phyloP scores from a whole-genome alignment of 2,329 filamentous ascomycete species.

The Colletotrichum chlorophyti region DNA sequence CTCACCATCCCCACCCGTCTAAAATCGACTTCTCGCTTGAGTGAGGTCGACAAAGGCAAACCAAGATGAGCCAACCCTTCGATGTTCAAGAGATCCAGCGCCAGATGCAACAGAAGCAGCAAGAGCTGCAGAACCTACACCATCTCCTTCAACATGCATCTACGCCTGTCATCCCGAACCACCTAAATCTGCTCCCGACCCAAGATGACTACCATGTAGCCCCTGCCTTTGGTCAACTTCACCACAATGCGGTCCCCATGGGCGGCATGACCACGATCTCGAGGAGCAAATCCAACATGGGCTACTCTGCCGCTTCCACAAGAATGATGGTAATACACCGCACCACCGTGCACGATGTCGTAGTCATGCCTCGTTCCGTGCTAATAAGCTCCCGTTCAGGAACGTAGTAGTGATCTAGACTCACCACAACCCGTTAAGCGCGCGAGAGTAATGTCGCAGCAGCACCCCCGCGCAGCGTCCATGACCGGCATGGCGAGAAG shows the following conservation, averaged over 20 bases:
- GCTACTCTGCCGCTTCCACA: constrained; percentile 15
- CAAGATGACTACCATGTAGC: constrained; percentile 25
- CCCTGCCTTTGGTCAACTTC: constrained; percentile 7
- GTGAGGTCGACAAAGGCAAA: neutral
- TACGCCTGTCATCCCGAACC: constrained; percentile 5
- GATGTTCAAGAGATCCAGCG: constrained; percentile 26
- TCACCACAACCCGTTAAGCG: constrained; percentile 39
- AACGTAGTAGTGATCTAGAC: constrained; percentile 32
- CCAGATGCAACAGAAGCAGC: constrained; percentile 25
- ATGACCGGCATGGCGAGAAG: constrained; percentile 39
- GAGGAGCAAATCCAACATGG: constrained; percentile 30
- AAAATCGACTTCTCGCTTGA: neutral
- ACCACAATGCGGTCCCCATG: constrained; percentile 11
- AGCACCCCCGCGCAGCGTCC: constrained; percentile 29
- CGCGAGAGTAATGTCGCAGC: constrained; percentile 43
- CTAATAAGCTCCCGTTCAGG: constrained; percentile 31
- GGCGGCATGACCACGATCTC: constrained; percentile 20
- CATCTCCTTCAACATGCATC: constrained; percentile 18
- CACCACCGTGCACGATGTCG: neutral
- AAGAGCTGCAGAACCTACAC: constrained; percentile 25
- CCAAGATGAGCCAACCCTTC: constrained; percentile 27
- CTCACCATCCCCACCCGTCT: constrained; percentile 12
- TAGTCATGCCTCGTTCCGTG: neutral
- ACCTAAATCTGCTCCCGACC: constrained; percentile 5
- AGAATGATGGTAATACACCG: constrained; percentile 25